Conservation (phyloP, 179 eudicot genomes). For the Heliamphora pulchella region DNA sequence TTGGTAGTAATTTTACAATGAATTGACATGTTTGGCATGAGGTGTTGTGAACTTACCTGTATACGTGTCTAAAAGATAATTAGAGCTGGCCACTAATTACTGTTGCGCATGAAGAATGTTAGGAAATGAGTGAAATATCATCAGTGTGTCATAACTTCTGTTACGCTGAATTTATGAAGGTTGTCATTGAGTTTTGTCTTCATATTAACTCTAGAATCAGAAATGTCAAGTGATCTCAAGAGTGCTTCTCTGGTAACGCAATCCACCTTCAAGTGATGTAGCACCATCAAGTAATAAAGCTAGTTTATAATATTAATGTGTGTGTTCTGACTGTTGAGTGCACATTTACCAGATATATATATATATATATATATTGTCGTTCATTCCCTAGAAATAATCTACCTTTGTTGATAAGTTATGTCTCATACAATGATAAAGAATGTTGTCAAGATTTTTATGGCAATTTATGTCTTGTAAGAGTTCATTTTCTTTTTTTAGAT, state of each 20-base stretch:
- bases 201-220: background rate
- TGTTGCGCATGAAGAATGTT: background rate
- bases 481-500: too few relatives aligned
- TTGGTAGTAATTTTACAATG: background rate
- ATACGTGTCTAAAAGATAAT: background rate
- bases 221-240: background rate
- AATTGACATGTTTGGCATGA: background rate
- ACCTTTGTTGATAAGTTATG: too few relatives aligned
- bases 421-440: too few relatives aligned
- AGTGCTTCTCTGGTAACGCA: background rate
- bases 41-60: background rate
- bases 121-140: too few relatives aligned
- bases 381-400: too few relatives aligned
- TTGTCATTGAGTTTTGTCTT: background rate
- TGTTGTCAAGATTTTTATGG: too few relatives aligned
- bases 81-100: background rate
- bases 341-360: too few relatives aligned
- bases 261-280: background rate
- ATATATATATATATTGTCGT: too few relatives aligned
- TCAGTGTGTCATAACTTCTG: too few relatives aligned
- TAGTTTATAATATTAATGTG: background rate
- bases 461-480: too few relatives aligned
- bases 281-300: background rate
- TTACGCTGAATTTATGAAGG: background rate
- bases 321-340: too few relatives aligned